These are phyloP conservation scores for Phytophthora fragariaefolia DNA, from an alignment of 352 stramenopile species.

Conservation along the genomic window DNA sequence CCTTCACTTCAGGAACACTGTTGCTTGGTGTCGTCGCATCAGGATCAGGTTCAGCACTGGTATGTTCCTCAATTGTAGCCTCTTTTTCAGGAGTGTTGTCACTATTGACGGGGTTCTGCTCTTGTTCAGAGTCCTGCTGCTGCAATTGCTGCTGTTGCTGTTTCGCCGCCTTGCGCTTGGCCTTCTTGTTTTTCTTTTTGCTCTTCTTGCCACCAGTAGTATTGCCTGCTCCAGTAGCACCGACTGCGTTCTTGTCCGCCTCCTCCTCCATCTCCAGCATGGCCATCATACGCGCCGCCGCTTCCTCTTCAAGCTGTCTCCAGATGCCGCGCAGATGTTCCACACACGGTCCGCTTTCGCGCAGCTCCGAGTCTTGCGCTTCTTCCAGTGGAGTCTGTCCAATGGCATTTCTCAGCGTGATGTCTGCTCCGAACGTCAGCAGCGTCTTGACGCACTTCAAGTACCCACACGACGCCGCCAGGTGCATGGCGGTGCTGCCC, in stretches of 20 bases:
- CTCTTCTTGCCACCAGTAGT: conserved; percentile 43
- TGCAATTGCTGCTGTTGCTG: conserved; percentile 37
- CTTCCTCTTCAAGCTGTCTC: conserved; percentile 79
- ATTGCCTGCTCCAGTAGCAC: conserved; percentile 3
- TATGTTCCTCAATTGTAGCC: neutral
- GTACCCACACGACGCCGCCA: conserved; percentile 78
- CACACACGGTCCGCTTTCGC: conserved; percentile 65
- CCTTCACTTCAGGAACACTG: conserved; percentile 5
- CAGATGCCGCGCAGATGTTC: conserved; percentile 67
- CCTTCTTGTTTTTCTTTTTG: conserved; percentile 84
- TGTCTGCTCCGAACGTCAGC: conserved; percentile 65
- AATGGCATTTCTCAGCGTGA: conserved; percentile 80
- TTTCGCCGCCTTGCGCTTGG: conserved; percentile 57
- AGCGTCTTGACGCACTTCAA: conserved; percentile 76
- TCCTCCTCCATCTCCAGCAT: conserved; percentile 88
- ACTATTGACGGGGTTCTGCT: neutral
- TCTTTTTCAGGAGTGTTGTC: neutral
- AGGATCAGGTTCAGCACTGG: conserved; percentile 1
- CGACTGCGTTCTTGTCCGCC: conserved; percentile 15
- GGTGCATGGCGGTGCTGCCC: conserved; percentile 84
- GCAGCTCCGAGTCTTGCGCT: conserved; percentile 67
- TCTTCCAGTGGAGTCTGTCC: conserved; percentile 85
- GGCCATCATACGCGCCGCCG: conserved; percentile 75
- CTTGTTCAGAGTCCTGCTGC: conserved; percentile 21
- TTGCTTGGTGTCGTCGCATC: neutral